phyloP scores from a whole-genome alignment of 2,329 filamentous ascomycete genomes.

The Penicillium palitans region DNA sequence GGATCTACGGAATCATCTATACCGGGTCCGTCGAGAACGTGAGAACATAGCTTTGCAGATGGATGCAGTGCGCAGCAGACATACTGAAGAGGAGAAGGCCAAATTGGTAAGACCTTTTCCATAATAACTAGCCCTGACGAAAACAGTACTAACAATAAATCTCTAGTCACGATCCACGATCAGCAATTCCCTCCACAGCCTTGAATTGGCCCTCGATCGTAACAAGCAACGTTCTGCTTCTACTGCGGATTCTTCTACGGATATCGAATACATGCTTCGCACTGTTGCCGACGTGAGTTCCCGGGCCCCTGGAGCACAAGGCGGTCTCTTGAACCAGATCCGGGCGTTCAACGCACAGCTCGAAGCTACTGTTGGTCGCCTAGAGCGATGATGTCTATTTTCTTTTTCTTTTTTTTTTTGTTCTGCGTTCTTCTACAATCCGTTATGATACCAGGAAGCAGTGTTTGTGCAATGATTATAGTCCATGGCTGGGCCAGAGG shows the following conservation, averaged over 20 bases:
- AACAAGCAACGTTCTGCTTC: slow-evolving; percentile 28
- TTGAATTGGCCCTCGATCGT: slow-evolving; percentile 45
- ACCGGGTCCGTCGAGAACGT: slow-evolving; percentile 50
- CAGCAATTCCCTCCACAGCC: slow-evolving; percentile 45
- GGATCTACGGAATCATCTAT: slow-evolving; percentile 49
- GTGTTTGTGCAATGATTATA: slow-evolving; percentile 1
- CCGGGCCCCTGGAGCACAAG: slow-evolving; percentile 38
- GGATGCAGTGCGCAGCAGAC: slow-evolving; percentile 49
- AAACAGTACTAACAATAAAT: slow-evolving; percentile 11
- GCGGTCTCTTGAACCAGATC: slow-evolving; percentile 45
- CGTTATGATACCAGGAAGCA: slow-evolving; percentile 11
- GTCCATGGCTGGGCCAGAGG: slow-evolving; percentile 1
- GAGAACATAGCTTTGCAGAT: slow-evolving; percentile 52
- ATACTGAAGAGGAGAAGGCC: slow-evolving; percentile 41
- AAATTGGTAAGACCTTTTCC: slow-evolving; percentile 32
- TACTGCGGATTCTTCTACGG: slow-evolving; percentile 29
- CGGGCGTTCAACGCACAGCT: slow-evolving; percentile 46
- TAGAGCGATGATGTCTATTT: slow-evolving; percentile 27
- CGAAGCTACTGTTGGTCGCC: slow-evolving; percentile 34
- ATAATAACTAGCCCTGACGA: not conserved
- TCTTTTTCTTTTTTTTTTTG: not conserved
- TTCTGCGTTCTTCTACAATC: not conserved
- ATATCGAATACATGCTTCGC: slow-evolving; percentile 47
- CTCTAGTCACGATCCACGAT: slow-evolving; percentile 41
- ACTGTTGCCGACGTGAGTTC: slow-evolving; percentile 45